Evolutionary conservation across 2,329 filamentous ascomycete genomes (phyloP).

Genomic region (Exophiala sp.): DNA sequence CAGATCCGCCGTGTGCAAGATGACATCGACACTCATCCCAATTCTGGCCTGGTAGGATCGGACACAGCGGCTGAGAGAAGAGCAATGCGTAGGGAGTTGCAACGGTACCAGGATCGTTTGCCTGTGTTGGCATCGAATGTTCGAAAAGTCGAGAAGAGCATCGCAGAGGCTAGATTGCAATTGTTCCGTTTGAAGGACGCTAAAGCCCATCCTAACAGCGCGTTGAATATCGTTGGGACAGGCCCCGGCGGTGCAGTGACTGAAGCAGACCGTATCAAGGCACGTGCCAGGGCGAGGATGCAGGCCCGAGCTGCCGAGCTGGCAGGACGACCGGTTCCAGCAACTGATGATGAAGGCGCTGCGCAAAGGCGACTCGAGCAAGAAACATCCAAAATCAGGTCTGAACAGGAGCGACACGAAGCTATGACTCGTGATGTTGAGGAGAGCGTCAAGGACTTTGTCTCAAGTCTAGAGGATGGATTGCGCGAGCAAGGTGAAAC

Average conservation of each 20-base stretch:
- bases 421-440: slow-evolving; percentile 95
- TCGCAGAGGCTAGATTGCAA: slow-evolving; percentile 85
- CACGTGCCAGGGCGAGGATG: slow-evolving; percentile 96
- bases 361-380: slow-evolving; percentile 82
- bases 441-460: slow-evolving; percentile 87
- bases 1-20: slow-evolving; percentile 87
- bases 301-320: slow-evolving; percentile 91
- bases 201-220: slow-evolving; percentile 79
- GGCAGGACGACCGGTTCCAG: slow-evolving; percentile 71
- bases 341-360: slow-evolving; percentile 66
- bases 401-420: slow-evolving; percentile 89
- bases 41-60: slow-evolving; percentile 60
- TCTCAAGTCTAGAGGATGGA: slow-evolving; percentile 74
- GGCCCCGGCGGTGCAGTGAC: slow-evolving; percentile 86
- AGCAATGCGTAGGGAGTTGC: slow-evolving; percentile 79
- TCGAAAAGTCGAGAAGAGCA: slow-evolving; percentile 80
- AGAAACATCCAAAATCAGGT: slow-evolving; percentile 71
- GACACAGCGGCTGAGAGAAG: slow-evolving; percentile 87
- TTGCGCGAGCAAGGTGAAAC: slow-evolving; percentile 75
- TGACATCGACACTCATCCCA: slow-evolving; percentile 87
- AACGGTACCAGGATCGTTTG: slow-evolving; percentile 79
- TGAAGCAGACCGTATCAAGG: slow-evolving; percentile 89
- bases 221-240: slow-evolving; percentile 78
- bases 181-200: slow-evolving; percentile 90
- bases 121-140: slow-evolving; percentile 90